These are phyloP conservation scores for Selaginella tamariscina DNA, from an alignment of 75 land plant species.

Conservation along the genomic window DNA sequence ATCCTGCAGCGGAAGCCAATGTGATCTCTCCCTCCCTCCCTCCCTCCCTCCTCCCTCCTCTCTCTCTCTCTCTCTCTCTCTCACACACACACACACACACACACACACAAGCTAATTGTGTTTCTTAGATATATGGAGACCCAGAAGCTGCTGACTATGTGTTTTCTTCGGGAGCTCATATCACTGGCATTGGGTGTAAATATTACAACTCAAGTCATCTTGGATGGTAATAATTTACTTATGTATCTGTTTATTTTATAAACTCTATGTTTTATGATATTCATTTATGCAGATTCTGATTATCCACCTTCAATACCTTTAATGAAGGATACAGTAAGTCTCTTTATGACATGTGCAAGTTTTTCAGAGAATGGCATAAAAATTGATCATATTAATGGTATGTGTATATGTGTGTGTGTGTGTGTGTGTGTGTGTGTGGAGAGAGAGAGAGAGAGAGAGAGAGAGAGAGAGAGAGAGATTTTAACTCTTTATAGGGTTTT, in stretches of 20 bases:
- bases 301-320: constrained; percentile 49
- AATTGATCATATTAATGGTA: constrained; percentile 75
- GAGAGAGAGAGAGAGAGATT: too few species aligned
- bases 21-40: constrained; percentile 32
- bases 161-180: constrained; percentile 80
- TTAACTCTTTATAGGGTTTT: too few species aligned
- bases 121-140: constrained; percentile 71
- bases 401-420: too few species aligned
- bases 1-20: constrained; percentile 99
- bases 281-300: constrained; percentile 47
- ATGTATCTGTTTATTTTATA: not conserved
- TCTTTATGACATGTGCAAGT: constrained; percentile 59
- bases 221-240: constrained; percentile 45
- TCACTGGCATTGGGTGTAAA: constrained; percentile 80
- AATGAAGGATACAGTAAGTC: constrained; percentile 43
- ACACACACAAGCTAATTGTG: too few species aligned
- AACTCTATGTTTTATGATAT: constrained; percentile 3
- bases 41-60: not conserved
- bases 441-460: too few species aligned
- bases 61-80: too few species aligned
- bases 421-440: too few species aligned
- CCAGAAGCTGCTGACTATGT: constrained; percentile 97
- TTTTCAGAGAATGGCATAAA: constrained; percentile 77
- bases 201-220: constrained; percentile 70
- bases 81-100: too few species aligned